A percentile compares a stretch with the other conserved stretches of the same genome.
Conservation (phyloP, 768 basidiomycete genomes). For the Trametopsis cervina region DNA sequence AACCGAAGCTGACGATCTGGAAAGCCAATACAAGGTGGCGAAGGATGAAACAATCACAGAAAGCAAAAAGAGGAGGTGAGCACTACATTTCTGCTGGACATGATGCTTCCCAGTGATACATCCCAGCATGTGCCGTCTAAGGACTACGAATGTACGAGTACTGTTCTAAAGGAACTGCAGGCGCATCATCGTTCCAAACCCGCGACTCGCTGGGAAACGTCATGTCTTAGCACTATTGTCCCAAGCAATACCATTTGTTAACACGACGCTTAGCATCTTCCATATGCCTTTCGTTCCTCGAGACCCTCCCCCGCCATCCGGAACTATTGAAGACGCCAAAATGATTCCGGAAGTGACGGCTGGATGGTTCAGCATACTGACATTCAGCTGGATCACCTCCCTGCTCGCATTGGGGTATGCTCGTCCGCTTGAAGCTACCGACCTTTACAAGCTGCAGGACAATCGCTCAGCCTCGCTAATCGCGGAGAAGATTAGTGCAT, state of each 20-base stretch:
- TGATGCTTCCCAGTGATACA: not conserved
- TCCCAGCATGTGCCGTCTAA: not conserved
- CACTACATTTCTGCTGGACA: not conserved
- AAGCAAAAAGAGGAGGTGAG: not conserved
- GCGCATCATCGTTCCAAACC: not conserved
- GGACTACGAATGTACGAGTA: not conserved
- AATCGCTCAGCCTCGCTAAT: slow-evolving; percentile 51
- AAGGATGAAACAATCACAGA: not conserved
- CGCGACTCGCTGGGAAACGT: not conserved
- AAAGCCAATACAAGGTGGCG: not conserved
- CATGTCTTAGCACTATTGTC: no score
- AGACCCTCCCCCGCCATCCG: slow-evolving; percentile 35
- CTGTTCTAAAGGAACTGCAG: not conserved
- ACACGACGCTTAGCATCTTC: slow-evolving; percentile 7
- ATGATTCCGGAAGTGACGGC: slow-evolving; percentile 65
- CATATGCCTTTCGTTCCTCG: slow-evolving; percentile 20
- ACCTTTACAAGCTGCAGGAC: slow-evolving; percentile 74
- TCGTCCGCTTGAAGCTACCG: slow-evolving; percentile 72
- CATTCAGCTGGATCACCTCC: slow-evolving; percentile 72
- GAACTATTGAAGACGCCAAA: slow-evolving; percentile 51
- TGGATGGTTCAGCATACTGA: slow-evolving; percentile 47
- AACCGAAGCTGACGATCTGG: not conserved
- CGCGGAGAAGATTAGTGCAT: slow-evolving; percentile 53
- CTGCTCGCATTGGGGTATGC: slow-evolving; percentile 70
- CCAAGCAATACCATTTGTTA: not conserved